Percentiles rank a stretch among this genome's conserved stretches.
Evolutionary conservation across 169 alveolate genomes (phyloP).

Genomic region (Sarcocystis neurona): DNA sequence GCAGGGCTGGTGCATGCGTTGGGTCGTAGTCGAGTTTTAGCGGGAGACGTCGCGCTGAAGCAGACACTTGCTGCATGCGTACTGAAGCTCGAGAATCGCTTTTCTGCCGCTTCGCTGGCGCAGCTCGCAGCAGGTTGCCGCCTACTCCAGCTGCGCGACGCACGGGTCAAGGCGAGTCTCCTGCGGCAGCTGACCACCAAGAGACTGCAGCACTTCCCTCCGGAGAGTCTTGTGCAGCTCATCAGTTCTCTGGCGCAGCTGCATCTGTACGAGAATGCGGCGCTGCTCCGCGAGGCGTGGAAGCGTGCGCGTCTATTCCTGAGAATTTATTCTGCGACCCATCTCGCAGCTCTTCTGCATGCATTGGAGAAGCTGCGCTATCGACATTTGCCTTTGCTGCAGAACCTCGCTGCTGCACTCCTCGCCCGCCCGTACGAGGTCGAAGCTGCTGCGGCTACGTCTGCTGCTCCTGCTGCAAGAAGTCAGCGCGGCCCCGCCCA

Average conservation of each 20-base stretch:
- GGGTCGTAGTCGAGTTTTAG: not conserved
- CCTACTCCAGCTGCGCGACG: conserved; percentile 1
- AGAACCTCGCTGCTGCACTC: not conserved
- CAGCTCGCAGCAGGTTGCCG: conserved; percentile 2
- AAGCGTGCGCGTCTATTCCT: not conserved
- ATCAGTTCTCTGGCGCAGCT: not conserved
- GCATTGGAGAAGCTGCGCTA: conserved; percentile 20
- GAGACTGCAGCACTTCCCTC: conserved; percentile 8
- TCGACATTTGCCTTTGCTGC: not conserved
- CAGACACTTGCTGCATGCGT: not conserved
- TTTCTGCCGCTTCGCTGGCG: conserved; percentile 1
- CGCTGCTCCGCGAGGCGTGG: not conserved
- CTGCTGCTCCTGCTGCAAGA: too few relatives aligned
- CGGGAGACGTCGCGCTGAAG: not conserved
- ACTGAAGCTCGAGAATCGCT: not conserved
- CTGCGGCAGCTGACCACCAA: not conserved
- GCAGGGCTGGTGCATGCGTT: conserved; percentile 14
- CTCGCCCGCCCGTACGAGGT: not conserved
- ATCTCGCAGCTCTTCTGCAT: not conserved
- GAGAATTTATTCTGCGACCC: not conserved
- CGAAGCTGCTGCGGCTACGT: too few relatives aligned
- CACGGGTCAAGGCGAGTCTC: not conserved
- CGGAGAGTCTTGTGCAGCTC: not conserved
- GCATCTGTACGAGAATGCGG: conserved; percentile 17
- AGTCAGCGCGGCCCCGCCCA: too few relatives aligned